These are phyloP conservation scores for Gloeophyllum trabeum DNA, from an alignment of 768 basidiomycete genomes.

Conservation along the genomic window DNA sequence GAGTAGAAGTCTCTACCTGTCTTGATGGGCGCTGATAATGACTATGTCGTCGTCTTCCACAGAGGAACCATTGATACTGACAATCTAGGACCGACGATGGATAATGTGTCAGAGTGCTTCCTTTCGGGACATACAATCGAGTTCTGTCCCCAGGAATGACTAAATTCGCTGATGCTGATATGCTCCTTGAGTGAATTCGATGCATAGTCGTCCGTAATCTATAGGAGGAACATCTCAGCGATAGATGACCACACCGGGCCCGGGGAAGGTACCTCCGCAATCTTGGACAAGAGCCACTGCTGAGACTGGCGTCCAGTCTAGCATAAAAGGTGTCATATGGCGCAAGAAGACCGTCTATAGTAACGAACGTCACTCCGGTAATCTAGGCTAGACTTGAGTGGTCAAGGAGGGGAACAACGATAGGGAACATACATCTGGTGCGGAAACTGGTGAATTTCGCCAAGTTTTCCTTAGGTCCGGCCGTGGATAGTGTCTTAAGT, in stretches of 20 bases:
- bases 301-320: constrained; percentile 73
- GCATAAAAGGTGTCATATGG: constrained; percentile 9
- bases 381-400: constrained; percentile 25
- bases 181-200: constrained; percentile 38
- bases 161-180: constrained; percentile 64
- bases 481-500: constrained; percentile 53
- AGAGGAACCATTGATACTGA: constrained; percentile 65
- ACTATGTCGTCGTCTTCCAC: constrained; percentile 48
- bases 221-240: neutral
- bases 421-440: constrained; percentile 51
- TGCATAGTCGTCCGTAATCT: constrained; percentile 60
- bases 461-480: constrained; percentile 54
- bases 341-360: constrained; percentile 9
- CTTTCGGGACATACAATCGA: constrained; percentile 39
- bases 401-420: constrained; percentile 9
- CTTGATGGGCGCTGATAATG: constrained; percentile 74
- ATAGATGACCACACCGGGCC: neutral
- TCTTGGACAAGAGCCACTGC: constrained; percentile 60
- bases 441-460: constrained; percentile 59
- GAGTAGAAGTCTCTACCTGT: constrained; percentile 43
- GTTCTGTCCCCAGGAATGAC: constrained; percentile 81
- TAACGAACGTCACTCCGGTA: constrained; percentile 59
- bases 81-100: constrained; percentile 35
- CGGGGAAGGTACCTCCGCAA: constrained; percentile 37
- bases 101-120: neutral